Evolutionary conservation across 2,329 filamentous ascomycete species (phyloP).

Genomic region (Immersiporthe knoxdaviesiana): DNA sequence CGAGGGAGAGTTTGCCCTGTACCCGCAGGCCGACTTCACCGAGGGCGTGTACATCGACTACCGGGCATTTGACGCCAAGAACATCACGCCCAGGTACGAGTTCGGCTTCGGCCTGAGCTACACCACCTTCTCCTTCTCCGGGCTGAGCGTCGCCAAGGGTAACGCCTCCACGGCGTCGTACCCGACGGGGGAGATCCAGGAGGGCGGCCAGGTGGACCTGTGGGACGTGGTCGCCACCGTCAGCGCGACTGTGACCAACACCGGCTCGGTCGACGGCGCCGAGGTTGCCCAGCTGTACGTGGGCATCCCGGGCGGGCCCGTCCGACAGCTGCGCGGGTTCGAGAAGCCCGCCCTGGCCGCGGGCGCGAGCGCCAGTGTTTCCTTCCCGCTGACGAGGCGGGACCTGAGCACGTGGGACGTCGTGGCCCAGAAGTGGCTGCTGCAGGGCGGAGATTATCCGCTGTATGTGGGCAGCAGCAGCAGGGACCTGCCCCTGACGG

Average conservation of each 20-base stretch:
- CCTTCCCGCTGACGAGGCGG: constrained; percentile 57
- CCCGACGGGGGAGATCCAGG: constrained; percentile 44
- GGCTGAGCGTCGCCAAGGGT: constrained; percentile 40
- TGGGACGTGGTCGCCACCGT: constrained; percentile 50
- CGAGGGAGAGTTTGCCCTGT: constrained; percentile 55
- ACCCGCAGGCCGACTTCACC: constrained; percentile 52
- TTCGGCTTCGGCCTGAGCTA: constrained; percentile 62
- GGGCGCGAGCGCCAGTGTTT: constrained; percentile 46
- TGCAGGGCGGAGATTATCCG: constrained; percentile 46
- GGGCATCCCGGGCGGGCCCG: constrained; percentile 49
- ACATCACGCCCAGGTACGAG: constrained; percentile 54
- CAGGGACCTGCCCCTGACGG: constrained; percentile 57
- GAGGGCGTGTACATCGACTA: constrained; percentile 59
- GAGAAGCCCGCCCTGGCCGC: constrained; percentile 56
- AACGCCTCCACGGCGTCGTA: constrained; percentile 38
- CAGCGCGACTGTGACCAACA: constrained; percentile 38
- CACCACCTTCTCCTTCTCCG: constrained; percentile 53
- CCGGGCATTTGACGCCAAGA: constrained; percentile 54
- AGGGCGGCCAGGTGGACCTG: constrained; percentile 50
- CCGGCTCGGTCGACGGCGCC: constrained; percentile 41
- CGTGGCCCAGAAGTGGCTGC: constrained; percentile 58
- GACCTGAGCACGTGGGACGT: constrained; percentile 68
- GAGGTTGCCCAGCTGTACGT: constrained; percentile 51
- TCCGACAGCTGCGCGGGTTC: constrained; percentile 62
- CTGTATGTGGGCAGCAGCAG: constrained; percentile 50